A percentile compares a stretch with the other conserved stretches of the same genome.
Conservation (phyloP, 345 rosid species). For the Gynandropsis gynandra region DNA sequence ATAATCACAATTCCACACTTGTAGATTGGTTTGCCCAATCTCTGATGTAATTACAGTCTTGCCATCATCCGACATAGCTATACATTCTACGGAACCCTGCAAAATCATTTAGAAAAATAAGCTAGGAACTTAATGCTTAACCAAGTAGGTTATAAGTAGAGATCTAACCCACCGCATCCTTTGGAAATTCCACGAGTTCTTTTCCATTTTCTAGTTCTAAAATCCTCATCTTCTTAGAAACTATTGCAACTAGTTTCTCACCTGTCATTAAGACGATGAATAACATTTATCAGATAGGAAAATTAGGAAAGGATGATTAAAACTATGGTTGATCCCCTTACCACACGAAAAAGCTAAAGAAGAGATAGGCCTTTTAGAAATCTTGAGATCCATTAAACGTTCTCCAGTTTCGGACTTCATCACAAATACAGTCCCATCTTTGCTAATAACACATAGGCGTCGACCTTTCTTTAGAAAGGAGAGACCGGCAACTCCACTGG, state of each 20-base stretch:
- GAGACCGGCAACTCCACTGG: slow-evolving; percentile 38
- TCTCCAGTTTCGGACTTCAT: slow-evolving; percentile 35
- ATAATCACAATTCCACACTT: slow-evolving; percentile 35
- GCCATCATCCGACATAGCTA: slow-evolving; percentile 36
- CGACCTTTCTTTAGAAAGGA: slow-evolving; percentile 32
- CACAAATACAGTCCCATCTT: slow-evolving; percentile 31
- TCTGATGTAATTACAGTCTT: slow-evolving; percentile 32
- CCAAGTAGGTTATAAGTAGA: not conserved
- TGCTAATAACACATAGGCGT: slow-evolving; percentile 29
- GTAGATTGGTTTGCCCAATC: slow-evolving; percentile 30
- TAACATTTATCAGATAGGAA: slow-evolving; percentile 11
- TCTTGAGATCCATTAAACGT: slow-evolving; percentile 25
- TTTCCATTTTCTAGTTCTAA: slow-evolving; percentile 31
- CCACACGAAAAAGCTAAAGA: slow-evolving; percentile 33
- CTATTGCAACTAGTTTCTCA: slow-evolving; percentile 28
- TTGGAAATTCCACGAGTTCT: slow-evolving; percentile 35
- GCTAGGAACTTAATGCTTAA: not conserved
- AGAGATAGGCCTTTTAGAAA: slow-evolving; percentile 32
- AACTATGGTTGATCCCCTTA: slow-evolving; percentile 11
- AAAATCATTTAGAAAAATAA: slow-evolving; percentile 10
- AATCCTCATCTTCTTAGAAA: slow-evolving; percentile 21
- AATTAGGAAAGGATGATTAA: not conserved
- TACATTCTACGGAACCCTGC: slow-evolving; percentile 31
- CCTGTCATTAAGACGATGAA: slow-evolving; percentile 21
- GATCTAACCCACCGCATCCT: slow-evolving; percentile 28